Evolutionary conservation across 208 protist genomes (phyloP).

Genomic region (Trypanosoma cruzi): DNA sequence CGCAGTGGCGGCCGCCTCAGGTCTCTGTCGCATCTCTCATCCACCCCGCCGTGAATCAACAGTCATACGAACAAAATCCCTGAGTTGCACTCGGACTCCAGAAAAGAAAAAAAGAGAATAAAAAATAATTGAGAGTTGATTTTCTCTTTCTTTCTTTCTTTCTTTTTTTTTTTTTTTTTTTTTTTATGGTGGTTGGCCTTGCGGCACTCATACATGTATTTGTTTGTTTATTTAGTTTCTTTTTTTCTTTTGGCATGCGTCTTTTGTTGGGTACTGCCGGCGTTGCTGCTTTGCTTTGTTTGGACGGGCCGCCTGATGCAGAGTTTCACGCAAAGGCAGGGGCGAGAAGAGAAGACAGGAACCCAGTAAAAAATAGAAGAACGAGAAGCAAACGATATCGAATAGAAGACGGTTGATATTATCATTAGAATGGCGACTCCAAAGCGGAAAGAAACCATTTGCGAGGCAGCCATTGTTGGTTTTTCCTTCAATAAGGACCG

Average conservation of each 20-base stretch:
- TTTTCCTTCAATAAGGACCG: constrained; percentile 32
- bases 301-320: no score
- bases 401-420: neutral
- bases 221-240: neutral
- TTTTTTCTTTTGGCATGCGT: neutral
- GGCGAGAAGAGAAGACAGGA: neutral
- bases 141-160: neutral
- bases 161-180: constrained; percentile 10
- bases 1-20: constrained; percentile 67
- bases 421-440: neutral
- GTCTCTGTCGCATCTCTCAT: constrained; percentile 44
- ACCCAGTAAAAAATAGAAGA: neutral
- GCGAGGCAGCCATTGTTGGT: constrained; percentile 27
- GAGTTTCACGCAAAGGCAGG: no score
- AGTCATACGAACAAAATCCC: neutral
- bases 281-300: no score
- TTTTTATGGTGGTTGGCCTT: neutral
- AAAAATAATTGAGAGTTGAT: neutral
- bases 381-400: neutral
- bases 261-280: neutral
- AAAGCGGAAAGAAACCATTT: constrained; percentile 32
- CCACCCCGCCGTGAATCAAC: neutral
- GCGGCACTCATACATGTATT: neutral
- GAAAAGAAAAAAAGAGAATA: neutral
- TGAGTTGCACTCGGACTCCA: neutral